Base-by-base conservation (phyloP, 2,329 filamentous ascomycete genomes). In the Neurospora crassa region DNA sequence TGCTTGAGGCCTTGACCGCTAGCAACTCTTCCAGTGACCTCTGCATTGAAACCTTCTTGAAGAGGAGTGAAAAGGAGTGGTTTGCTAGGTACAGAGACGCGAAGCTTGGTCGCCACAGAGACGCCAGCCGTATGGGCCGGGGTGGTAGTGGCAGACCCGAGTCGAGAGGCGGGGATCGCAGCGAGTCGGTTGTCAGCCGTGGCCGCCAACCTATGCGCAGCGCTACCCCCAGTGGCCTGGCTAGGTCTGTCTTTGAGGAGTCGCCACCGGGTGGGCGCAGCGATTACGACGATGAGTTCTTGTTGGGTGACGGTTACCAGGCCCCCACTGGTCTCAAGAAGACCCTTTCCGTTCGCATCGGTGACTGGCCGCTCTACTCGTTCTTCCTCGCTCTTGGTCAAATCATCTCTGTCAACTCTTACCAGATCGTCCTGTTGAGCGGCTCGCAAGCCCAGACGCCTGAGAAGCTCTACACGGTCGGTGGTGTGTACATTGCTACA, bases 61-160 rank as follows among this genome's bases (percentile, higher is more conserved):
- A 86, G 72, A 88, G 88, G 76, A 89, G 87, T 34, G 89, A 91
- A 78, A 90, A 90, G 81, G 84, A 88, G 73, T 91, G 89, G 89
- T 91, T 89, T 76, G 82, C 84, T 70, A 81, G 84, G 41, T 86
- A 89, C 77, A 83, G 88, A 69, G 82, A 88, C 73, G 88, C 86
- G 67, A 87, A 87, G 77, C 84, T 90, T 71, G 87, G 86, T 43
- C 83, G 83, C 59, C 81, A 82, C 69, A 82, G 82, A 41, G 82
- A 81, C 20, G 73, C 80, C 78, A 73, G 79, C 77, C 71, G 73
- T 34, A 47, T 72, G 24, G 72, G 74, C 40, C 76, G 76, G 67
- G 75, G 70, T 3, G 72, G 37, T 16, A 73, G 72, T 67, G 75
- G 75, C 69, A 70, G 75, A 8, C 75, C 75, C 12, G 69, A 24